Evolutionary conservation across 2,329 filamentous ascomycete genomes (phyloP), one percentile per base, ranked within the genome.

Genomic region (Penicillium sp.): DNA sequence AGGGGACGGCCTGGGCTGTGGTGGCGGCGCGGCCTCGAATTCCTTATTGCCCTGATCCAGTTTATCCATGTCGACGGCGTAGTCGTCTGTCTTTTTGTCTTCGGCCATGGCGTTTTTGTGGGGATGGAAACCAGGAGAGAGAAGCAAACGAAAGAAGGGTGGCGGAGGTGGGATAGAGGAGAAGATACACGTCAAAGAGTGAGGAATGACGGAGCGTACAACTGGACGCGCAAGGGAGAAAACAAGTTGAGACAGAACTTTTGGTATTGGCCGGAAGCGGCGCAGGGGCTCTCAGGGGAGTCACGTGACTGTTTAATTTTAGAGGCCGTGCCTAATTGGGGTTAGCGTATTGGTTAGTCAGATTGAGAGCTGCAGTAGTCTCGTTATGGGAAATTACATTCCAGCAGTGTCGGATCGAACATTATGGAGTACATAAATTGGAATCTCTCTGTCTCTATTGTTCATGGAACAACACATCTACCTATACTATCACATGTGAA

Each of bases 11-110:
- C 68, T 71, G 58, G 69, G 64, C 55, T 69, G 69, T 60, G 73
- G 70, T 51, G 69, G 66, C 31, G 73, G 71, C 52, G 74, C 69
- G 57, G 73, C 68, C 65, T 71, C 73, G 70, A 75, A 75, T 62
- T 70, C 72, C 72, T 82, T 82, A 63, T 75, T 77, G 54, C 76
- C 72, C 66, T 79, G 76, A 62, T 81, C 79, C 57, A 75, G 51
- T 60, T 89, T 87, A 67, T 84, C 83, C 79, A 90, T 85, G 67
- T 88, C 85, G 71, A 90, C 82, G 60, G 83, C 78, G 69, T 87
- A 90, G 72, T 94, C 89, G 69, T 83, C 82, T 72, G 89, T 88
- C 75, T 90, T 94, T 82, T 94, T 95, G 74, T 92, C 92, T 81
- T 94, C 89, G 69, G 88, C 82, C 91, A 96, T 96, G 70, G 52